phyloP scores from a whole-genome alignment of 148 eudicot genomes.

The Rhododendron ovatum region DNA sequence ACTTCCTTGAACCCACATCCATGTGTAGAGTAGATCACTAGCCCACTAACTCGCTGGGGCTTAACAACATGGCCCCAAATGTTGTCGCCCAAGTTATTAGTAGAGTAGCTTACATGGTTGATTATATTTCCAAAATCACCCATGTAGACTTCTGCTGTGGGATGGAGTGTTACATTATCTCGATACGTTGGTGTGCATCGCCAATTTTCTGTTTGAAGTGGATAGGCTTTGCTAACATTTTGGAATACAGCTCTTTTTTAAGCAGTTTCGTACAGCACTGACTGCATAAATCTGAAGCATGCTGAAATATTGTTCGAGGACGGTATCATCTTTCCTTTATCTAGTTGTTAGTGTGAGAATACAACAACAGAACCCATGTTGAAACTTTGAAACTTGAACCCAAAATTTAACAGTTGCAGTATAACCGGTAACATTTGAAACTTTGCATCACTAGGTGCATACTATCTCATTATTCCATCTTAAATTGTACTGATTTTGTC shows the following conservation, averaged over 20 bases:
- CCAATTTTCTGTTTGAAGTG: background rate
- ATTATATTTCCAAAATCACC: background rate
- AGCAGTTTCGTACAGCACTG: background rate
- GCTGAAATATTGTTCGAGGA: background rate
- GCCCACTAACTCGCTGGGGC: background rate
- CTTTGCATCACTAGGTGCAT: background rate
- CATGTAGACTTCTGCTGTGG: background rate
- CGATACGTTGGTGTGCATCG: background rate
- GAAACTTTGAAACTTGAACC: background rate
- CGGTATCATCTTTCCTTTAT: background rate
- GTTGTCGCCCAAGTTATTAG: background rate
- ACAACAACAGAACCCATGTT: too few relatives aligned
- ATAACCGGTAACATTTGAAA: background rate
- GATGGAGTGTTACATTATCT: background rate
- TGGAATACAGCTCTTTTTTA: background rate
- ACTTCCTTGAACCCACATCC: background rate
- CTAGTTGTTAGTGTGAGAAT: background rate
- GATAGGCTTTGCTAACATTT: background rate
- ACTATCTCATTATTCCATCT: background rate
- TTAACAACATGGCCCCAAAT: background rate
- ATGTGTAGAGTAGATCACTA: background rate
- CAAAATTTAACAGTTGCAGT: background rate
- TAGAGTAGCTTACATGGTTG: background rate
- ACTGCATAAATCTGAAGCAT: background rate
- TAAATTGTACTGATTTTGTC: background rate